Evolutionary conservation across 176 grass and related monocot genomes (phyloP).

Genomic region (Eragrostis curvula): DNA sequence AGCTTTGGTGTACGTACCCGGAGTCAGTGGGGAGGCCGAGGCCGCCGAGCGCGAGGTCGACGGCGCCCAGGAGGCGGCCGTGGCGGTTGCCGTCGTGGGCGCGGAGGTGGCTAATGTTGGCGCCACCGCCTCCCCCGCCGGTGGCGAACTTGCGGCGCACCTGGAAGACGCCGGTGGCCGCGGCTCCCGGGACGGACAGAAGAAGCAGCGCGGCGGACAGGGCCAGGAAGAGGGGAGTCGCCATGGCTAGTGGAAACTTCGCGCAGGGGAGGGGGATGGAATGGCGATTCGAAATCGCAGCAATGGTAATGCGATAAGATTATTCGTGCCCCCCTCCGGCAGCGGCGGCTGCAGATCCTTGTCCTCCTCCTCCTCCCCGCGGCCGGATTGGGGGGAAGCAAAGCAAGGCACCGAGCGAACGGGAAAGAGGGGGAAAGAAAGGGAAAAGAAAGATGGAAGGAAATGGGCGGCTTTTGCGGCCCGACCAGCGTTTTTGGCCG

Average conservation of each 20-base stretch:
- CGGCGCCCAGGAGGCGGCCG: slow-evolving; percentile 55
- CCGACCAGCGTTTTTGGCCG: not conserved
- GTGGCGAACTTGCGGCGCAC: slow-evolving; percentile 49
- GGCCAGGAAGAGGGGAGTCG: slow-evolving; percentile 42
- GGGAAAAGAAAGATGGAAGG: not conserved
- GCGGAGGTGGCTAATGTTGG: slow-evolving; percentile 35
- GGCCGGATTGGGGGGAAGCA: not conserved
- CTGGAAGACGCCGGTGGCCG: slow-evolving; percentile 43
- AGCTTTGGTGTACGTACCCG: slow-evolving; percentile 48
- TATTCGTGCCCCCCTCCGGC: not conserved
- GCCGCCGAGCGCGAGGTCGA: slow-evolving; percentile 66
- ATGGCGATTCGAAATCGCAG: not conserved
- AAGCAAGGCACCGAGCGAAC: not conserved
- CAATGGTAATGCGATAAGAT: not conserved
- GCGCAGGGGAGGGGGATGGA: too few species aligned
- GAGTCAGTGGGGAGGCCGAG: slow-evolving; percentile 62
- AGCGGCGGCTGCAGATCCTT: not conserved
- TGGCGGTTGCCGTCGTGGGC: slow-evolving; percentile 60
- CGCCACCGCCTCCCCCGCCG: not conserved
- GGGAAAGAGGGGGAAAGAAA: not conserved
- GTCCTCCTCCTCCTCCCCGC: not conserved
- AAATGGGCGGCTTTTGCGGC: not conserved
- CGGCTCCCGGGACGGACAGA: not conserved
- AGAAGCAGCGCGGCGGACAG: slow-evolving; percentile 16
- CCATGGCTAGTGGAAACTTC: not conserved